Conservation (phyloP, 192 early-diverging fungal species). For the Coemansia sp. region DNA sequence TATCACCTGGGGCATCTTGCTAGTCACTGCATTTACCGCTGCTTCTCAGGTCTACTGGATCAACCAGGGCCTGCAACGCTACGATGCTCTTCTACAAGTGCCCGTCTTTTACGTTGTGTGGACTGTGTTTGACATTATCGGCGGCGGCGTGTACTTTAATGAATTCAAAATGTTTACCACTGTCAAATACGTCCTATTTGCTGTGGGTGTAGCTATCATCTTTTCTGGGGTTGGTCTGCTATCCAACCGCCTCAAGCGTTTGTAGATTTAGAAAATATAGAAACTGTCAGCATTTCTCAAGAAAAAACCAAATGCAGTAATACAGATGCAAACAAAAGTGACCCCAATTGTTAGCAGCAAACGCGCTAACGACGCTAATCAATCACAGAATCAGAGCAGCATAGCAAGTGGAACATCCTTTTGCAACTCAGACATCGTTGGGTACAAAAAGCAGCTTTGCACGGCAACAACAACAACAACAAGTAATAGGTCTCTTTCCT, state of each 20-base stretch:
- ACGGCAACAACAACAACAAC: no score
- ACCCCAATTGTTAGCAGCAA: no score
- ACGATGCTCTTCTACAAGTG: conserved; percentile 79
- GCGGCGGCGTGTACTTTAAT: conserved; percentile 77
- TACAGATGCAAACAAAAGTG: no score
- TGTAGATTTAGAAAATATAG: background rate
- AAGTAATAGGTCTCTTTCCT: no score
- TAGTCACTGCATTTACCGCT: conserved; percentile 72
- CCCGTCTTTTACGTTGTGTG: conserved; percentile 81
- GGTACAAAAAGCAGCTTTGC: no score
- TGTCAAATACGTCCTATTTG: conserved; percentile 64
- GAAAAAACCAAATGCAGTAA: no score
- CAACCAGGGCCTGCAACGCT: conserved; percentile 74
- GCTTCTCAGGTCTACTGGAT: conserved; percentile 82
- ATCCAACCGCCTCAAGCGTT: conserved; percentile 57
- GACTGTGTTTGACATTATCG: conserved; percentile 79
- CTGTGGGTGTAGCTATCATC: conserved; percentile 64
- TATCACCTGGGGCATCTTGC: conserved; percentile 65
- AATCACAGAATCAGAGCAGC: no score
- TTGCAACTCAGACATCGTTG: no score
- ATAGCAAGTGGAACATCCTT: no score
- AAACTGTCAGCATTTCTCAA: no score
- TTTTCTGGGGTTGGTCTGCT: conserved; percentile 72
- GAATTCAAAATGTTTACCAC: conserved; percentile 70
- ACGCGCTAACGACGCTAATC: no score